These are phyloP conservation scores for Cicer cuneatum DNA, from an alignment of 306 rosid genomes.

Conservation along the genomic window DNA sequence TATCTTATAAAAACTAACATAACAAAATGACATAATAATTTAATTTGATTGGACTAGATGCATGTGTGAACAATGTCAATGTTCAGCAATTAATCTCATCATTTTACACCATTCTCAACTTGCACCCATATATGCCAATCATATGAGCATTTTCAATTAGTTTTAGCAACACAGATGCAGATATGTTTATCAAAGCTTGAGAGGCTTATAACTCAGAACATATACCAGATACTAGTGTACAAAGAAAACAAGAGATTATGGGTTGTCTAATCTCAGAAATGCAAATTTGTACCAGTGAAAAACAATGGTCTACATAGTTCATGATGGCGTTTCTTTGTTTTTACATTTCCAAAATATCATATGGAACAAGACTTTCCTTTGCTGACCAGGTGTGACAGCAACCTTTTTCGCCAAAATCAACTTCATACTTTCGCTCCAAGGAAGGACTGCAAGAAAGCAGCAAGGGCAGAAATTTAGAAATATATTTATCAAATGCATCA, in stretches of 20 bases:
- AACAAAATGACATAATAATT: background rate
- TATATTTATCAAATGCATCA: conserved; percentile 19
- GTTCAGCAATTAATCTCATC: background rate
- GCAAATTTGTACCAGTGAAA: conserved; percentile 56
- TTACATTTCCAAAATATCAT: conserved; percentile 57
- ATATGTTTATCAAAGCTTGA: conserved; percentile 39
- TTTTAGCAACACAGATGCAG: conserved; percentile 48
- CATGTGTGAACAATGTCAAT: background rate
- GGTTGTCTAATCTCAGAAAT: conserved; percentile 50
- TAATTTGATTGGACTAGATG: background rate
- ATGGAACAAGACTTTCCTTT: conserved; percentile 50
- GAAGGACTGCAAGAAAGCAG: conserved; percentile 69
- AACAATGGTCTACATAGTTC: conserved; percentile 50
- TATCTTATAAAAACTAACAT: background rate
- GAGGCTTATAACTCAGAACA: conserved; percentile 51
- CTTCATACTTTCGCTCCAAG: conserved; percentile 63
- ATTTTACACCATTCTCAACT: conserved; percentile 26
- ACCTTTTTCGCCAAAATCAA: conserved; percentile 48
- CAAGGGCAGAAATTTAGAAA: conserved; percentile 11
- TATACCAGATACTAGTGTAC: conserved; percentile 55
- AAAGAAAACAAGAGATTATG: conserved; percentile 49
- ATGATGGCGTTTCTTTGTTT: conserved; percentile 43
- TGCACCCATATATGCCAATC: conserved; percentile 32
- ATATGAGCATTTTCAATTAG: conserved; percentile 40
- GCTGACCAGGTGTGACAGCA: conserved; percentile 51